Conservation (phyloP, 768 basidiomycete species). For the Tylopilus felleus region DNA sequence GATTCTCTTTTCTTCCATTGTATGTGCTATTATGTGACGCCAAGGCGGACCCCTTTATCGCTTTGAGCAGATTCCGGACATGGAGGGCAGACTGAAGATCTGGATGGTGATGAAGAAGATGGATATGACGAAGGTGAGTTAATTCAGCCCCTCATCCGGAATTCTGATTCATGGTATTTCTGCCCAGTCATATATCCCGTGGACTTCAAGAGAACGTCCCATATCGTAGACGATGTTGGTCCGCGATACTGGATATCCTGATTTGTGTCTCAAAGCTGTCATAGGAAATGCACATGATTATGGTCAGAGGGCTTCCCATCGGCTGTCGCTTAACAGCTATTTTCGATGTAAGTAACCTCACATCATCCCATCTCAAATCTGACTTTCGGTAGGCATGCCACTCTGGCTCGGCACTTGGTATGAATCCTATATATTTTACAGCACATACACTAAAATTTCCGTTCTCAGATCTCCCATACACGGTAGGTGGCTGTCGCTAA, state of each 20-base stretch:
- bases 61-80: constrained; percentile 75
- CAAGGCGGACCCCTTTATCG: neutral
- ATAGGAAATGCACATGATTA: constrained; percentile 69
- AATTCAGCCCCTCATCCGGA: constrained; percentile 4
- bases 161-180: neutral
- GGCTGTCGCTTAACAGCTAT: constrained; percentile 88
- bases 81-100: constrained; percentile 85
- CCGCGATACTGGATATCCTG: neutral
- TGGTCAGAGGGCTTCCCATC: constrained; percentile 76
- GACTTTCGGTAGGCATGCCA: constrained; percentile 63
- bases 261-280: constrained; percentile 1
- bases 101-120: constrained; percentile 80
- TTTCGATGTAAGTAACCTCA: constrained; percentile 57
- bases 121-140: constrained; percentile 73
- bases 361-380: neutral
- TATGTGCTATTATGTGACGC: constrained; percentile 29
- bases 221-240: constrained; percentile 88
- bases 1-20: constrained; percentile 93
- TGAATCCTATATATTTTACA: constrained; percentile 10
- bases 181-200: constrained; percentile 81
- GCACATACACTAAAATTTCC: neutral
- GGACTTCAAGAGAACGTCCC: constrained; percentile 59
- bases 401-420: constrained; percentile 85
- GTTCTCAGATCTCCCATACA: constrained; percentile 60
- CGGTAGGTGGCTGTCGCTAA: constrained; percentile 37